Conservation (phyloP, 2,329 filamentous ascomycete genomes). For the Alternaria arborescens region DNA sequence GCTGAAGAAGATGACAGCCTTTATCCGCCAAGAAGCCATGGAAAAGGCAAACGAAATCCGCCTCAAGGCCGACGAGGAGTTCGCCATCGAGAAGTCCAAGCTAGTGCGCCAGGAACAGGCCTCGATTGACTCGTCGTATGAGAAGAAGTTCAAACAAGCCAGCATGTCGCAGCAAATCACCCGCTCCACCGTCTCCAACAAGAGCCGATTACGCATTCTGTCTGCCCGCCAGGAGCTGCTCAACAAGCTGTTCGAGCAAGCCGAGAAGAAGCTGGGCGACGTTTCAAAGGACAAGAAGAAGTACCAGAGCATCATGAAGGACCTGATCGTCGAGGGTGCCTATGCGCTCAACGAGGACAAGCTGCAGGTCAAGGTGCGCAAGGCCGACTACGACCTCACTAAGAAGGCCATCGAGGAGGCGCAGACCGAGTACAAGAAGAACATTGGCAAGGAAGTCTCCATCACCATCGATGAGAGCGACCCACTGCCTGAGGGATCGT, state of each 20-base stretch:
- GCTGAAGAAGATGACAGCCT: slow-evolving; percentile 99
- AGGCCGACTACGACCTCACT: slow-evolving; percentile 78
- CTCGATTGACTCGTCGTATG: slow-evolving; percentile 89
- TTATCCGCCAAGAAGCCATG: slow-evolving; percentile 97
- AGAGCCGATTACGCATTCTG: slow-evolving; percentile 89
- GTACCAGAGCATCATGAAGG: slow-evolving; percentile 80
- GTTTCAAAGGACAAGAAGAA: slow-evolving; percentile 73
- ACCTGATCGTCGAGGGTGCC: slow-evolving; percentile 85
- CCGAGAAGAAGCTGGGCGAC: slow-evolving; percentile 74
- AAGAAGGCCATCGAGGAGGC: slow-evolving; percentile 82
- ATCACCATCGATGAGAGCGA: slow-evolving; percentile 80
- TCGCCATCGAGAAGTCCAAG: slow-evolving; percentile 98
- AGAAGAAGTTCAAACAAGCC: slow-evolving; percentile 99
- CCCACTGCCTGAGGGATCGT: slow-evolving; percentile 83
- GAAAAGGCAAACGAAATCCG: slow-evolving; percentile 98
- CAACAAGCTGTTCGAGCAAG: slow-evolving; percentile 85
- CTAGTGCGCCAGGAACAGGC: slow-evolving; percentile 95
- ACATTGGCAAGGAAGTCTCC: slow-evolving; percentile 72
- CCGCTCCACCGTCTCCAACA: slow-evolving; percentile 94
- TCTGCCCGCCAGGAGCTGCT: slow-evolving; percentile 88
- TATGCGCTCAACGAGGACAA: slow-evolving; percentile 87
- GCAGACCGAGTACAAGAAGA: slow-evolving; percentile 83
- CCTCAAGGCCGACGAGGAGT: slow-evolving; percentile 98
- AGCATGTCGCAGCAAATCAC: slow-evolving; percentile 99
- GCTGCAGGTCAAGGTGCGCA: slow-evolving; percentile 76